Evolutionary conservation across 1,139 yeast genomes (phyloP).

Genomic region (Debaryomycetaceae sp.): DNA sequence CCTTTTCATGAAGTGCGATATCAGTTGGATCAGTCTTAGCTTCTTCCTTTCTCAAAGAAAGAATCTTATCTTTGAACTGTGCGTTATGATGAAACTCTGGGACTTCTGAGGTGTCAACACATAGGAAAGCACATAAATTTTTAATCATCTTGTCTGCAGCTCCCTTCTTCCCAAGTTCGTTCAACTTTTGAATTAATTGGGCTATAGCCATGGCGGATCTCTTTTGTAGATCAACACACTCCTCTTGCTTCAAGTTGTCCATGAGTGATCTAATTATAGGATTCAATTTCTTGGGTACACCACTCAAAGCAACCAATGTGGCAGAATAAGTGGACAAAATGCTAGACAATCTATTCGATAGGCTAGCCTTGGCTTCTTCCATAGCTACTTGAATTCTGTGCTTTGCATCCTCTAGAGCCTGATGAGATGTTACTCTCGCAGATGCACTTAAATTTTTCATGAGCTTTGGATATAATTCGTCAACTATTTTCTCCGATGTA

Average conservation of each 20-base stretch:
- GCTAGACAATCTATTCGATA: constrained; percentile 53
- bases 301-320: constrained; percentile 58
- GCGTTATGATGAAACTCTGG: constrained; percentile 84
- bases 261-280: constrained; percentile 86
- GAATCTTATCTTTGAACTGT: constrained; percentile 51
- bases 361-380: constrained; percentile 61
- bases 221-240: constrained; percentile 58
- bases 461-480: constrained; percentile 64
- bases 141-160: constrained; percentile 88
- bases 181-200: constrained; percentile 55
- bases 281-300: constrained; percentile 80
- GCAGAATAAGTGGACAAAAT: constrained; percentile 77
- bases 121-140: constrained; percentile 86
- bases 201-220: constrained; percentile 73
- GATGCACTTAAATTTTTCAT: constrained; percentile 65
- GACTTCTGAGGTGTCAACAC: constrained; percentile 94
- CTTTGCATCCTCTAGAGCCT: constrained; percentile 76
- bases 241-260: constrained; percentile 88
- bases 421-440: constrained; percentile 66
- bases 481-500: constrained; percentile 68
- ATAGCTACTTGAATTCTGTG: constrained; percentile 65
- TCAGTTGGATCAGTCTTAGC: constrained; percentile 67
- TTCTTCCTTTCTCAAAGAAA: constrained; percentile 81
- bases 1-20: constrained; percentile 57
- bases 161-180: constrained; percentile 53